Conservation (phyloP, 768 basidiomycete genomes). For the Kwoniella shandongensis region DNA sequence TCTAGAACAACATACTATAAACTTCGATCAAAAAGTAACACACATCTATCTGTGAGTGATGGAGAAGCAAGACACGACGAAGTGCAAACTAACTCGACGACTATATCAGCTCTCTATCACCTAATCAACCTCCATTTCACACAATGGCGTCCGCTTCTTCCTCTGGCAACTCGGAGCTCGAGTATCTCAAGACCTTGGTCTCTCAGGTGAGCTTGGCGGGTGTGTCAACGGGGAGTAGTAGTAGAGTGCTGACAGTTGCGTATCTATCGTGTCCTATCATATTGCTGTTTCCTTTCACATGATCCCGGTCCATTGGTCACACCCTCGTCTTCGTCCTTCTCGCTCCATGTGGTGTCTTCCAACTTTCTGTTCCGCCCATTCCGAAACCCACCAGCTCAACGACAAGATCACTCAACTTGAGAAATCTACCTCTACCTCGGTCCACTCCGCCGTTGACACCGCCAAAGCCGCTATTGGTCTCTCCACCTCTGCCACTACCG, state of each 20-base stretch:
- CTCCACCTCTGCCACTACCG: constrained; percentile 13
- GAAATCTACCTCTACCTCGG: constrained; percentile 56
- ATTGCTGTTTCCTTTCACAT: too few species aligned
- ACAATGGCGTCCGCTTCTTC: constrained; percentile 22
- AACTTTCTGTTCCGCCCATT: too few species aligned
- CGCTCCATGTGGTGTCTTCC: neutral
- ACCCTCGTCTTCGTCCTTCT: neutral
- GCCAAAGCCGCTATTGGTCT: constrained; percentile 59
- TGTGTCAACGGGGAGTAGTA: too few species aligned
- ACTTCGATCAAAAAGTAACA: too few species aligned
- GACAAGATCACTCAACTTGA: constrained; percentile 84
- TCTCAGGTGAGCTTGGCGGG: constrained; percentile 58
- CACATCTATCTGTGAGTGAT: too few species aligned
- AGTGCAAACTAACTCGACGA: too few species aligned
- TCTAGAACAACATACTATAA: too few species aligned
- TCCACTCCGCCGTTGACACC: constrained; percentile 37
- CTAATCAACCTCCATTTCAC: neutral
- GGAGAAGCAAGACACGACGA: too few species aligned
- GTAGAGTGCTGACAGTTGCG: neutral
- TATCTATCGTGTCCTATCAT: too few species aligned
- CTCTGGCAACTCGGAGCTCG: constrained; percentile 63
- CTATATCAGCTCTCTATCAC: too few species aligned
- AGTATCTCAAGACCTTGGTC: constrained; percentile 91
- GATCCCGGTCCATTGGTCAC: too few species aligned
- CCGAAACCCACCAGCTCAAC: too few species aligned